Evolutionary conservation across 495 filamentous ascomycete species (phyloP).

Genomic region (Lentithecium fluviatile): DNA sequence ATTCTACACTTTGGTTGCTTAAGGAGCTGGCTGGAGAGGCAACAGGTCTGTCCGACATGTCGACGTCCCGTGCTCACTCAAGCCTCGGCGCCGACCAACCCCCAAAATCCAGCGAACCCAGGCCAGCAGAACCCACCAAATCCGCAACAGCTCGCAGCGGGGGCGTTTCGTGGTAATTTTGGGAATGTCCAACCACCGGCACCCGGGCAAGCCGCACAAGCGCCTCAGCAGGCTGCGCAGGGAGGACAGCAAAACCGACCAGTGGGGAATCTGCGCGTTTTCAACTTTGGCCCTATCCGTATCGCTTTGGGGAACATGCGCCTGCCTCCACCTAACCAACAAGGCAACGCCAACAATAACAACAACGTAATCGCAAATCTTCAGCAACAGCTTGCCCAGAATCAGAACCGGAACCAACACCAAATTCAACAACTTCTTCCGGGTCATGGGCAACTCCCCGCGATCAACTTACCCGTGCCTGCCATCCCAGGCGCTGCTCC

Average conservation of each 20-base stretch:
- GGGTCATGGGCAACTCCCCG: neutral
- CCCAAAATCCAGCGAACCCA: constrained; percentile 19
- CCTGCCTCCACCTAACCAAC: constrained; percentile 39
- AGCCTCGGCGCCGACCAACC: constrained; percentile 26
- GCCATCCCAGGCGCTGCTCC: neutral
- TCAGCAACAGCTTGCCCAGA: constrained; percentile 23
- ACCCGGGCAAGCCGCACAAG: constrained; percentile 14
- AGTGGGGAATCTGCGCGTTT: constrained; percentile 46
- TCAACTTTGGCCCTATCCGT: constrained; percentile 61
- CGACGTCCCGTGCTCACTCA: constrained; percentile 70
- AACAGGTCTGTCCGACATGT: constrained; percentile 96
- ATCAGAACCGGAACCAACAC: neutral
- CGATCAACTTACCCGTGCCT: neutral
- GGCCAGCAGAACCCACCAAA: constrained; percentile 23
- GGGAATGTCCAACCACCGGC: constrained; percentile 15
- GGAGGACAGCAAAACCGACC: constrained; percentile 40
- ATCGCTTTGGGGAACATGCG: constrained; percentile 50
- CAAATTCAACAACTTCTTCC: constrained; percentile 7
- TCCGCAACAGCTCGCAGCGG: neutral
- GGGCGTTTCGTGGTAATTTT: constrained; percentile 6
- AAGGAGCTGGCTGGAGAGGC: constrained; percentile 95
- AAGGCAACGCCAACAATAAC: constrained; percentile 26
- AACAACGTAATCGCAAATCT: constrained; percentile 31
- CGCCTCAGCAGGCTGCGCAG: constrained; percentile 24
- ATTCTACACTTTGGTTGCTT: constrained; percentile 93